phyloP scores from a whole-genome alignment of 176 grass and related monocot species.

The Zizania latifolia region DNA sequence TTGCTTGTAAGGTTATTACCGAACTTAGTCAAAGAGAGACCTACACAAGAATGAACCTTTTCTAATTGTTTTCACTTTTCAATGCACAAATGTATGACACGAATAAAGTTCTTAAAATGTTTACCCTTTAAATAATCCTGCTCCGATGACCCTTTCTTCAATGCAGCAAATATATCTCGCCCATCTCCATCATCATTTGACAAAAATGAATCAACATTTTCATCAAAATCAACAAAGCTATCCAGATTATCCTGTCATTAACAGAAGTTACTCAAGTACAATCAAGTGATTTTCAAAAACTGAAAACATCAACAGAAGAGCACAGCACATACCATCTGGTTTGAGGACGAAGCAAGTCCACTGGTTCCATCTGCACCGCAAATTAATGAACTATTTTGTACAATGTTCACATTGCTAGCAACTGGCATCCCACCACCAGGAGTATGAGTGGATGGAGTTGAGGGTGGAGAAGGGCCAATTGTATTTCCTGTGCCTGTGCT shows the following conservation, averaged over 20 bases:
- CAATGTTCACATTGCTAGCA: constrained; percentile 53
- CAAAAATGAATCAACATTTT: constrained; percentile 93
- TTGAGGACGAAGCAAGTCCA: constrained; percentile 74
- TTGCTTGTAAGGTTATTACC: constrained; percentile 57
- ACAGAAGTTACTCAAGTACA: constrained; percentile 31
- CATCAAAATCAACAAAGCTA: constrained; percentile 83
- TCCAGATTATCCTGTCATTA: constrained; percentile 81
- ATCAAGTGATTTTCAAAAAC: not conserved
- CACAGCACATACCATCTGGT: constrained; percentile 60
- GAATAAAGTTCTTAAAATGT: constrained; percentile 17
- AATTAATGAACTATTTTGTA: constrained; percentile 68
- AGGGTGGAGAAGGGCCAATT: constrained; percentile 73
- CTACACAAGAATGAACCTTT: constrained; percentile 39
- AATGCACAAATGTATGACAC: not conserved
- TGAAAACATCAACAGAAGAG: constrained; percentile 18
- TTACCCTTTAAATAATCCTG: constrained; percentile 72
- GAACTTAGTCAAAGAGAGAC: constrained; percentile 62
- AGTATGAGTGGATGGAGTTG: constrained; percentile 89
- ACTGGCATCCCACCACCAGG: constrained; percentile 61
- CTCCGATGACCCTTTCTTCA: constrained; percentile 80
- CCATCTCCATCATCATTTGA: constrained; percentile 83
- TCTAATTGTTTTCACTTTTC: constrained; percentile 10
- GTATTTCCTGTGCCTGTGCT: constrained; percentile 90
- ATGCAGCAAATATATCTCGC: constrained; percentile 75
- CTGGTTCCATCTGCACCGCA: constrained; percentile 55